These are phyloP conservation scores for Dothistroma pini DNA, from an alignment of 2,329 filamentous ascomycete genomes.

Conservation along the genomic window DNA sequence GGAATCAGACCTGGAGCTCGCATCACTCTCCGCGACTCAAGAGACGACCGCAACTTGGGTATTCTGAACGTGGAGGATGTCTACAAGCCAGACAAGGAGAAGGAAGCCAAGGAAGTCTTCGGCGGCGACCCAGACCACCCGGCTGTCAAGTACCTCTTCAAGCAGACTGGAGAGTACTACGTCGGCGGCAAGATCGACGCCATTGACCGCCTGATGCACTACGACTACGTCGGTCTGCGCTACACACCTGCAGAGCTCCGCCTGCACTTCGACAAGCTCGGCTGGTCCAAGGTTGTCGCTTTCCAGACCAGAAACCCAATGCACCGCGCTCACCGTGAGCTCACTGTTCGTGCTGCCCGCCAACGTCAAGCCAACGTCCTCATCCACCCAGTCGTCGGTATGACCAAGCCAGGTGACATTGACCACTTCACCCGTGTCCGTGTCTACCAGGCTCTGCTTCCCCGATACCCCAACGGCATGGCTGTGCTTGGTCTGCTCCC, in stretches of 20 bases:
- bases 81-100: slow-evolving; percentile 88
- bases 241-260: slow-evolving; percentile 95
- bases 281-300: slow-evolving; percentile 94
- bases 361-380: slow-evolving; percentile 96
- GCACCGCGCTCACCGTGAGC: slow-evolving; percentile 96
- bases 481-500: slow-evolving; percentile 91
- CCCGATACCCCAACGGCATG: slow-evolving; percentile 98
- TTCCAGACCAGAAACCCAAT: slow-evolving; percentile 99
- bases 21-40: slow-evolving; percentile 87
- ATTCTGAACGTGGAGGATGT: slow-evolving; percentile 95
- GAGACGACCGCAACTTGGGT: slow-evolving; percentile 92
- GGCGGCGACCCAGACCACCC: slow-evolving; percentile 85
- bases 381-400: slow-evolving; percentile 96
- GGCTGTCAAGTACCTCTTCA: slow-evolving; percentile 84
- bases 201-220: slow-evolving; percentile 92
- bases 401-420: slow-evolving; percentile 99
- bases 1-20: slow-evolving; percentile 76
- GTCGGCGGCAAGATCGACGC: slow-evolving; percentile 95
- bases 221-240: slow-evolving; percentile 95
- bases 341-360: slow-evolving; percentile 94
- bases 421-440: slow-evolving; percentile 99
- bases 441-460: slow-evolving; percentile 95
- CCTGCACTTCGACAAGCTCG: slow-evolving; percentile 98
- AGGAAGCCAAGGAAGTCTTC: slow-evolving; percentile 92
- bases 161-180: slow-evolving; percentile 80